A percentile compares a stretch with the other conserved stretches of the same genome.
These are phyloP conservation scores for Babesia microti DNA, from an alignment of 169 alveolate genomes.

Conservation along the genomic window DNA sequence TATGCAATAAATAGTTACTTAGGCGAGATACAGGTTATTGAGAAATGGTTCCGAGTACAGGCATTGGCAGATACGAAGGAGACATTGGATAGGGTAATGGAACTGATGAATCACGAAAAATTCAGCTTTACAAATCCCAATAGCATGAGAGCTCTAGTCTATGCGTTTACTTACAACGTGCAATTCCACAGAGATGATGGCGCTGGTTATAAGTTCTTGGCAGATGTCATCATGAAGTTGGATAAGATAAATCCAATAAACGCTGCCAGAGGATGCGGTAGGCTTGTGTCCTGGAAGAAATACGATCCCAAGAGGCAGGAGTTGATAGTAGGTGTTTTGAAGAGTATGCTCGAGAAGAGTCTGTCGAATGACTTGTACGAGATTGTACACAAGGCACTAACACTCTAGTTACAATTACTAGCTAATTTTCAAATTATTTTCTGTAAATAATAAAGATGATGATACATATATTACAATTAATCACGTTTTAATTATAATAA, in stretches of 20 bases:
- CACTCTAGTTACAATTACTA: slow-evolving; percentile 5
- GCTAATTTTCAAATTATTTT: background rate
- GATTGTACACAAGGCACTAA: slow-evolving; percentile 41
- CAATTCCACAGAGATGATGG: slow-evolving; percentile 63
- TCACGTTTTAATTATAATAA: background rate
- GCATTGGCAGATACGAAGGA: slow-evolving; percentile 48
- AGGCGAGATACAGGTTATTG: slow-evolving; percentile 44
- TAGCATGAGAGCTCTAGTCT: slow-evolving; percentile 56
- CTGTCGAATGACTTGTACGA: slow-evolving; percentile 58
- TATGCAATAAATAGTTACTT: too few relatives aligned
- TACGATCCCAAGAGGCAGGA: slow-evolving; percentile 40
- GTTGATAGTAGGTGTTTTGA: slow-evolving; percentile 47
- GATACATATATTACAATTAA: background rate
- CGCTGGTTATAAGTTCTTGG: slow-evolving; percentile 65
- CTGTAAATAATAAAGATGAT: background rate
- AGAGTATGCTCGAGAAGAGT: slow-evolving; percentile 35
- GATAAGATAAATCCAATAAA: slow-evolving; percentile 63
- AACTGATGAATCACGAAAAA: slow-evolving; percentile 36
- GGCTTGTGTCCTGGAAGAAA: slow-evolving; percentile 52
- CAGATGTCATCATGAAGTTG: slow-evolving; percentile 58
- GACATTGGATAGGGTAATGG: slow-evolving; percentile 44
- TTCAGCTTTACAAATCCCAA: slow-evolving; percentile 61
- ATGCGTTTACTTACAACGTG: slow-evolving; percentile 59
- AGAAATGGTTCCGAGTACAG: slow-evolving; percentile 61
- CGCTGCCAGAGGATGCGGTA: slow-evolving; percentile 53